Conservation (phyloP, 1,284 basidiomycete species). For the Mycosarcoma mackinlayi region DNA sequence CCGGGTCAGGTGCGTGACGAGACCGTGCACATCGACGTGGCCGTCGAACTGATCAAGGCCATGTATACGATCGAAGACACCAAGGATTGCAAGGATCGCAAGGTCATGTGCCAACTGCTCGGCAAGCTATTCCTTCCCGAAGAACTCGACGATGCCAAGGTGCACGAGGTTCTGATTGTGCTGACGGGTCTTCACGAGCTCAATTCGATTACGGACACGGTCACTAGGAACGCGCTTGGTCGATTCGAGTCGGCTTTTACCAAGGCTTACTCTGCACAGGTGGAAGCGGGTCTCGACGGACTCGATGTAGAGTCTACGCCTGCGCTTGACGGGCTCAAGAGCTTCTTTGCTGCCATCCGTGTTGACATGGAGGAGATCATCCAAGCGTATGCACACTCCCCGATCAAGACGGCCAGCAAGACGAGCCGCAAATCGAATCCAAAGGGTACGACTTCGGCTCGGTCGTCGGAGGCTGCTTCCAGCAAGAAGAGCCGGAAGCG, state of each 20-base stretch:
- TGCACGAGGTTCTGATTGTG: conserved; percentile 42
- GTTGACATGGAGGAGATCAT: conserved; percentile 26
- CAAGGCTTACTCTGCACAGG: conserved; percentile 51
- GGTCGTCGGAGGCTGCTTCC: conserved; percentile 16
- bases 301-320: conserved; percentile 25
- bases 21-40: conserved; percentile 81
- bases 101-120: conserved; percentile 82
- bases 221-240: conserved; percentile 77
- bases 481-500: conserved; percentile 24
- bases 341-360: conserved; percentile 35
- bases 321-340: conserved; percentile 18
- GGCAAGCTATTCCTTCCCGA: conserved; percentile 81
- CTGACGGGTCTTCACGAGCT: conserved; percentile 44
- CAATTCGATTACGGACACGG: conserved; percentile 71
- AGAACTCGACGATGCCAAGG: conserved; percentile 72
- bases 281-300: conserved; percentile 27
- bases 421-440: conserved; percentile 30
- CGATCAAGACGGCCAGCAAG: conserved; percentile 24
- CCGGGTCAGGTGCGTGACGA: conserved; percentile 69
- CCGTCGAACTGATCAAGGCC: conserved; percentile 77
- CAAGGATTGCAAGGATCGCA: conserved; percentile 73
- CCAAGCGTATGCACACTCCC: conserved; percentile 17
- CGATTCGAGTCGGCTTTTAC: conserved; percentile 74
- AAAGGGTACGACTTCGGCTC: conserved; percentile 14
- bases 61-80: conserved; percentile 72